Conservation (phyloP, 495 filamentous ascomycete genomes). For the Letharia lupina region DNA sequence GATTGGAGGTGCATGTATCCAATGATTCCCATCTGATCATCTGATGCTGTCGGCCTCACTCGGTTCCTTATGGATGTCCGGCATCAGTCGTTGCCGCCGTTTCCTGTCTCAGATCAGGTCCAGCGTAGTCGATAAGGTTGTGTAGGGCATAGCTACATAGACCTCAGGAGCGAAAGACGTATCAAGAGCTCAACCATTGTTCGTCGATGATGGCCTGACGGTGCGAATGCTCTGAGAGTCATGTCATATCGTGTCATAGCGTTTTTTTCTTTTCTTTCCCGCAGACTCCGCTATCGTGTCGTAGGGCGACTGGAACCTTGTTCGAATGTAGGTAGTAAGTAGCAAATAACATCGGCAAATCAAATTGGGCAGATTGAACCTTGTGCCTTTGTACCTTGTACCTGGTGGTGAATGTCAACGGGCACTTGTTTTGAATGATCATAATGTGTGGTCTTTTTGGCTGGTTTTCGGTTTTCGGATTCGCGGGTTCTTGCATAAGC, state of each 20-base stretch:
- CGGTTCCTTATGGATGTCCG: not conserved
- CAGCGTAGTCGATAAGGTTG: not conserved
- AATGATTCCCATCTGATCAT: not conserved
- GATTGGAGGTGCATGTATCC: constrained; percentile 3
- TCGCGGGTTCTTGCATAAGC: not conserved
- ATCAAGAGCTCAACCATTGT: not conserved
- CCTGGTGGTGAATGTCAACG: not conserved
- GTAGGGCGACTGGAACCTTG: not conserved
- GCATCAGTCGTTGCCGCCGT: not conserved
- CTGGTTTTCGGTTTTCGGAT: not conserved
- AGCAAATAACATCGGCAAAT: not conserved
- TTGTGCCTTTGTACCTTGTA: not conserved
- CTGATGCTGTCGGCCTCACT: not conserved
- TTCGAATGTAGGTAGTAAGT: no score
- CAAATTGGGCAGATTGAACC: not conserved
- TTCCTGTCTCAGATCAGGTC: not conserved
- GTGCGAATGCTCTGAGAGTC: no score
- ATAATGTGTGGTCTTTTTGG: no score
- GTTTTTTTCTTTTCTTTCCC: not conserved
- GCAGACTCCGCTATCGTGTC: not conserved
- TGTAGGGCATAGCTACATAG: not conserved
- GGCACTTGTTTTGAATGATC: not conserved
- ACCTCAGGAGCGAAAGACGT: not conserved
- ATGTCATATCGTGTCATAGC: not conserved
- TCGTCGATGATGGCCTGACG: no score